A percentile compares a stretch with the other conserved stretches of the same genome.
Conservation (phyloP, 225 moss, liverwort and hornwort genomes). For the Sphagnum contortum region DNA sequence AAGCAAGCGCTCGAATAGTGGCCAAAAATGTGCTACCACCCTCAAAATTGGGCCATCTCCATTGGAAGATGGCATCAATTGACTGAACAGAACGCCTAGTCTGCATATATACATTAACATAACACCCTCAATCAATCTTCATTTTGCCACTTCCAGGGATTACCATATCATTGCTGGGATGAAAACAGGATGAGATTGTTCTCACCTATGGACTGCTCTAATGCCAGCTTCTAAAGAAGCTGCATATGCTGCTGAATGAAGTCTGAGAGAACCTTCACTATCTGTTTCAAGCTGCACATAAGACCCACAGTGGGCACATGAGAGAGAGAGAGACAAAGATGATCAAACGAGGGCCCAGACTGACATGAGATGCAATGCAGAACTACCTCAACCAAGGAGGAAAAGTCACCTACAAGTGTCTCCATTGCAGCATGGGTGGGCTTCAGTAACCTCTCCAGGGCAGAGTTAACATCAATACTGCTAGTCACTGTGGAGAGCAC, state of each 20-base stretch:
- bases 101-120: slow-evolving; percentile 20
- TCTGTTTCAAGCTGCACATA: slow-evolving; percentile 63
- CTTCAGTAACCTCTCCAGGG: slow-evolving; percentile 75
- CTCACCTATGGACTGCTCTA: slow-evolving; percentile 86
- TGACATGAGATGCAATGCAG: too few relatives aligned
- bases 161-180: too few relatives aligned
- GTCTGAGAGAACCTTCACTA: slow-evolving; percentile 75
- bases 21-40: slow-evolving; percentile 92
- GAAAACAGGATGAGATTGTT: not conserved
- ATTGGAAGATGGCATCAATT: slow-evolving; percentile 51
- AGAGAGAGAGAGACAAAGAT: too few relatives aligned
- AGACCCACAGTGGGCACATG: not conserved
- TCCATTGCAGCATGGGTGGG: slow-evolving; percentile 83
- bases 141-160: too few relatives aligned
- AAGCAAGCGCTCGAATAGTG: slow-evolving; percentile 72
- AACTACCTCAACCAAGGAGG: too few relatives aligned
- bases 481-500: slow-evolving; percentile 67
- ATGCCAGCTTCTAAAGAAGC: slow-evolving; percentile 72
- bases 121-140: not conserved
- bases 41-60: slow-evolving; percentile 78
- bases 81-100: slow-evolving; percentile 75
- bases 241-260: slow-evolving; percentile 84
- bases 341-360: too few relatives aligned
- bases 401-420: slow-evolving; percentile 45
- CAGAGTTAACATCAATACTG: slow-evolving; percentile 62